Evolutionary conservation across 2,329 filamentous ascomycete genomes (phyloP).

Genomic region (Fonsecaea monophora): DNA sequence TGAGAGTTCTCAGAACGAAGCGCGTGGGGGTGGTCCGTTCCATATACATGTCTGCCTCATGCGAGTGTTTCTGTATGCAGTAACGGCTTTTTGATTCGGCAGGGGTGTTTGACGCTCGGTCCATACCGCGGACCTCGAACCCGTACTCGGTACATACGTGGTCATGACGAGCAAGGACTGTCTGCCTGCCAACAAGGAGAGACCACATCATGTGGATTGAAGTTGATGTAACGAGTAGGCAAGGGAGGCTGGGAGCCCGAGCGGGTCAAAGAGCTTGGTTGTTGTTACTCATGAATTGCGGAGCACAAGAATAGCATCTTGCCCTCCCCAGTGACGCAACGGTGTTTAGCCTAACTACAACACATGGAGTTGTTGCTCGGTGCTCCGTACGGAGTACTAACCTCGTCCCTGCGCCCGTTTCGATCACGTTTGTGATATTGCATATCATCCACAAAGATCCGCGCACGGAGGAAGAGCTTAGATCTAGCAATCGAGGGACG

Average conservation of each 20-base stretch:
- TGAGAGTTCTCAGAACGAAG: too few species aligned
- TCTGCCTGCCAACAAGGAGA: not conserved
- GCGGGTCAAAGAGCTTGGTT: not conserved
- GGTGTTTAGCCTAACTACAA: not conserved
- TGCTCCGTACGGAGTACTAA: too few species aligned
- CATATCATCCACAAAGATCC: not conserved
- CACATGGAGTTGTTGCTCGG: too few species aligned
- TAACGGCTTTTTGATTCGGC: too few species aligned
- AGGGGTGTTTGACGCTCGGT: too few species aligned
- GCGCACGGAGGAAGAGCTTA: not conserved
- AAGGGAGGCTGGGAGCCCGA: not conserved
- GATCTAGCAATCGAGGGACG: not conserved
- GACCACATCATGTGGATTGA: not conserved
- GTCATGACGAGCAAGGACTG: not conserved
- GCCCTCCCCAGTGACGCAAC: not conserved
- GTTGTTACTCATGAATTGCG: not conserved
- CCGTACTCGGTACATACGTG: too few species aligned
- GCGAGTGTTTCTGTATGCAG: too few species aligned
- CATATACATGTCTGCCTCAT: too few species aligned
- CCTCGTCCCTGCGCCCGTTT: not conserved
- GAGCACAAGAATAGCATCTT: not conserved
- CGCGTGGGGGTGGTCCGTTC: too few species aligned
- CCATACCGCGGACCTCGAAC: too few species aligned
- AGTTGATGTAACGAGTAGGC: not conserved
- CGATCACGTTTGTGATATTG: not conserved